phyloP scores from a whole-genome alignment of 176 grass and related monocot species.

The Panicum miliaceum region DNA sequence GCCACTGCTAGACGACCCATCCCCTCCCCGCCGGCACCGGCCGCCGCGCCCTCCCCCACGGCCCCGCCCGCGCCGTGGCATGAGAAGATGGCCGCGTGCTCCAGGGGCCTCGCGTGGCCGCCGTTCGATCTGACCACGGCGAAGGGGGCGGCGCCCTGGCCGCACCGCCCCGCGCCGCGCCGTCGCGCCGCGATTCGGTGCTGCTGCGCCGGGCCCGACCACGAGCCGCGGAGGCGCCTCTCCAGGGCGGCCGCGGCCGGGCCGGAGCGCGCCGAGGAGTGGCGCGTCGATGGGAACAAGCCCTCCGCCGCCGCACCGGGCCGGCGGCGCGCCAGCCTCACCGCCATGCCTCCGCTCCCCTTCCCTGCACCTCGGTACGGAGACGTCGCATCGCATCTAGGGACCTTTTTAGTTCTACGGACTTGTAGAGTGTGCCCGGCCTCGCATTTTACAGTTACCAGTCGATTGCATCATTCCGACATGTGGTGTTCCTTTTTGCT shows the following conservation, averaged over 20 bases:
- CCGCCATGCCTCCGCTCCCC: conserved; percentile 44
- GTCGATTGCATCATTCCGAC: conserved; percentile 14
- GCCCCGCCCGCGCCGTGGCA: conserved; percentile 17
- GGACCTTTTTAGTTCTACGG: conserved; percentile 1
- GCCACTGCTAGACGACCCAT: conserved; percentile 7
- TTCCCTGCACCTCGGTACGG: conserved; percentile 69
- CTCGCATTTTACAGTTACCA: conserved; percentile 18
- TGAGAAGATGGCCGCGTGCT: conserved; percentile 68
- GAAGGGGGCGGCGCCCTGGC: conserved; percentile 13
- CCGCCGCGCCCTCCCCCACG: background rate
- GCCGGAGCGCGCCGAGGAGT: conserved; percentile 54
- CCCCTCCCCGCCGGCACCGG: background rate
- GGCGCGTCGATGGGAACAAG: conserved; percentile 57
- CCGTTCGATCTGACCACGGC: conserved; percentile 56
- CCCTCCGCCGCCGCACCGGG: conserved; percentile 37
- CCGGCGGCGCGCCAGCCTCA: conserved; percentile 44
- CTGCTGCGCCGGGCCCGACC: conserved; percentile 39
- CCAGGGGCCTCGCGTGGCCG: conserved; percentile 59
- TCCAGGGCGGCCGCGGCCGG: conserved; percentile 44
- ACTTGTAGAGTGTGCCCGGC: background rate
- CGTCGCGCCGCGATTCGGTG: conserved; percentile 41
- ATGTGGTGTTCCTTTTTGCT: background rate
- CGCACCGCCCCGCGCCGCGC: conserved; percentile 10
- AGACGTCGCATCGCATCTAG: background rate
- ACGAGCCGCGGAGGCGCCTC: conserved; percentile 44